Conservation (phyloP, 2,329 filamentous ascomycete genomes). For the Verticillium zaregamsianum region DNA sequence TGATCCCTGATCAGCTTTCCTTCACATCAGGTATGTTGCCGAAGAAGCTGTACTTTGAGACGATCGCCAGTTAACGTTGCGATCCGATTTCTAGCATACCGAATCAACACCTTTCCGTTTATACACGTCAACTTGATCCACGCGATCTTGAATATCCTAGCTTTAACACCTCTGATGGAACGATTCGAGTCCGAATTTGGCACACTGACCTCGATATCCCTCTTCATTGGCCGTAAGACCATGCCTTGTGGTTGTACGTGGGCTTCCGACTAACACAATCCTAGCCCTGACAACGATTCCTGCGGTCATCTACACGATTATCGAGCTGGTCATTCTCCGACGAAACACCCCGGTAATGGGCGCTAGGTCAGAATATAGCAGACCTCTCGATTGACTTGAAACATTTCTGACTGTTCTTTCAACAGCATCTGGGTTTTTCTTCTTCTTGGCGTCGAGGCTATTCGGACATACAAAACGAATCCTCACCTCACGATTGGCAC, state of each 20-base stretch:
- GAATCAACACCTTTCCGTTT: slow-evolving; percentile 87
- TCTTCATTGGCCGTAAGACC: slow-evolving; percentile 88
- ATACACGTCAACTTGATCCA: slow-evolving; percentile 82
- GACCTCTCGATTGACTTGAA: neutral
- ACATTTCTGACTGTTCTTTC: slow-evolving; percentile 2
- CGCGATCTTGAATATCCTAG: slow-evolving; percentile 71
- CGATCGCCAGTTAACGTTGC: neutral
- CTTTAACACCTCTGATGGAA: slow-evolving; percentile 83
- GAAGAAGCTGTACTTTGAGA: neutral
- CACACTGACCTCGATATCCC: slow-evolving; percentile 77
- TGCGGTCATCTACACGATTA: slow-evolving; percentile 71
- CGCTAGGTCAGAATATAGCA: slow-evolving; percentile 58
- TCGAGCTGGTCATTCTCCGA: slow-evolving; percentile 70
- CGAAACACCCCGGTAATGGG: slow-evolving; percentile 74
- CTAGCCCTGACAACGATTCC: slow-evolving; percentile 78
- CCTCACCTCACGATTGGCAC: slow-evolving; percentile 66
- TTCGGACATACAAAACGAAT: slow-evolving; percentile 78
- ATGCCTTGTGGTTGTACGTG: neutral
- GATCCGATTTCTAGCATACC: slow-evolving; percentile 62
- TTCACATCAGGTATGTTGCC: slow-evolving; percentile 62
- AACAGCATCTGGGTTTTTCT: slow-evolving; percentile 87
- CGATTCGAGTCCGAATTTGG: slow-evolving; percentile 91
- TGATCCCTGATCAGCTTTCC: slow-evolving; percentile 73
- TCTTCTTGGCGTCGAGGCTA: slow-evolving; percentile 76
- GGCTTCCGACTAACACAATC: slow-evolving; percentile 13